These are phyloP conservation scores for Immersiporthe knoxdaviesiana DNA, from an alignment of 2,329 filamentous ascomycete species.

Conservation along the genomic window DNA sequence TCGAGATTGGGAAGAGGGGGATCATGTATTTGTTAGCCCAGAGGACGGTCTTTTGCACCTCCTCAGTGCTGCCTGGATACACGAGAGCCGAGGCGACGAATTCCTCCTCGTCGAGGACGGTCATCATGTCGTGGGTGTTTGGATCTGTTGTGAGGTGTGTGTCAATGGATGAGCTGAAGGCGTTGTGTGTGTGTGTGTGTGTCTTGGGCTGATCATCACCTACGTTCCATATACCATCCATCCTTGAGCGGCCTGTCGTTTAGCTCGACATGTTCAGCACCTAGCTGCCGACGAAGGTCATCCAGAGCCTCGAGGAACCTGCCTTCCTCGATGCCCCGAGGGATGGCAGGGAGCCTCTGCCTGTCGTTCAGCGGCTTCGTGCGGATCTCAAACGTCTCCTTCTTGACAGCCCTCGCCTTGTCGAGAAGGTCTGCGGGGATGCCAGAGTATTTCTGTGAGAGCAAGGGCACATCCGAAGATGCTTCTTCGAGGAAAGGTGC, in stretches of 20 bases:
- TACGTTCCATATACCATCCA: conserved; percentile 40
- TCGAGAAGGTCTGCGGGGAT: conserved; percentile 43
- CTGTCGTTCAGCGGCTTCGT: conserved; percentile 39
- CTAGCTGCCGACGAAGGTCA: conserved; percentile 42
- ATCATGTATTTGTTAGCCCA: conserved; percentile 42
- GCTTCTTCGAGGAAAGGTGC: conserved; percentile 31
- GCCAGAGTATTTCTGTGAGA: conserved; percentile 44
- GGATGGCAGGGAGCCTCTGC: conserved; percentile 41
- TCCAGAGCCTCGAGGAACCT: conserved; percentile 35
- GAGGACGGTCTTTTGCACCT: conserved; percentile 39
- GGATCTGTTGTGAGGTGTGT: conserved; percentile 20
- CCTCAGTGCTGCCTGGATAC: conserved; percentile 38
- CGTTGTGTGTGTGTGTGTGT: no score
- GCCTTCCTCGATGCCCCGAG: conserved; percentile 42
- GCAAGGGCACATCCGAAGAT: conserved; percentile 39
- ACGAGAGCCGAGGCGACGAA: conserved; percentile 47
- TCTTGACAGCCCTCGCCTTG: conserved; percentile 42
- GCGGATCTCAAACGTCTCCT: conserved; percentile 39
- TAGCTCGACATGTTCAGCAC: conserved; percentile 43
- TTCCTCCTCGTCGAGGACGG: conserved; percentile 46
- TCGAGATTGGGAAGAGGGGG: conserved; percentile 43
- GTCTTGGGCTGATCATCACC: neutral
- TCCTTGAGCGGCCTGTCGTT: conserved; percentile 46
- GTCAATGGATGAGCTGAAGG: neutral
- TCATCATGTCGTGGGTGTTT: conserved; percentile 43